Conservation (phyloP, 164 flowering plant species). For the Stephania japonica region DNA sequence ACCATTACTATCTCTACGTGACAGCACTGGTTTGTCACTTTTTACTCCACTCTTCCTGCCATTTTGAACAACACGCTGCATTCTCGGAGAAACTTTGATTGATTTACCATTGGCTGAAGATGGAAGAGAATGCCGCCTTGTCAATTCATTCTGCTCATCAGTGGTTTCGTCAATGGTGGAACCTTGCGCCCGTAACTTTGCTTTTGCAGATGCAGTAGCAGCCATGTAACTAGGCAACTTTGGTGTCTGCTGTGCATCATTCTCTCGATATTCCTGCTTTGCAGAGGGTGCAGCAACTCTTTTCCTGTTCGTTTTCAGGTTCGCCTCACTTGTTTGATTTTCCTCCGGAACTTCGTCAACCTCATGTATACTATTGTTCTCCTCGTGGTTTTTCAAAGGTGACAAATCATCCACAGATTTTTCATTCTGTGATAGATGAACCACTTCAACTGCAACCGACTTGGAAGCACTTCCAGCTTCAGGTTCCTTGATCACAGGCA, state of each 20-base stretch:
- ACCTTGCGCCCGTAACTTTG: slow-evolving; percentile 61
- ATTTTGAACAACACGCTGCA: slow-evolving; percentile 32
- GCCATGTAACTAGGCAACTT: slow-evolving; percentile 85
- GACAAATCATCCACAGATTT: slow-evolving; percentile 25
- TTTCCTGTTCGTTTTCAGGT: slow-evolving; percentile 39
- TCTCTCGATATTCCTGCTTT: slow-evolving; percentile 51
- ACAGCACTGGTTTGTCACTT: slow-evolving; percentile 35
- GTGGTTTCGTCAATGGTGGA: slow-evolving; percentile 44
- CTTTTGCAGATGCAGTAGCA: slow-evolving; percentile 78
- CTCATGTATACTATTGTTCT: slow-evolving; percentile 28
- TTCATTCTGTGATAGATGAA: slow-evolving; percentile 17
- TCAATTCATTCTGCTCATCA: slow-evolving; percentile 38
- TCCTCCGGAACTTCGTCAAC: slow-evolving; percentile 40
- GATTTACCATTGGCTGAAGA: slow-evolving; percentile 44
- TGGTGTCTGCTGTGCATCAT: slow-evolving; percentile 52
- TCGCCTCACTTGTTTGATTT: slow-evolving; percentile 35
- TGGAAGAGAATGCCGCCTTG: slow-evolving; percentile 69
- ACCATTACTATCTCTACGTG: slow-evolving; percentile 69
- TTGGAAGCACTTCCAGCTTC: slow-evolving; percentile 25
- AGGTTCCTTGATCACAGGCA: slow-evolving; percentile 13
- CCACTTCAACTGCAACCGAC: slow-evolving; percentile 12
- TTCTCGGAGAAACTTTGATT: slow-evolving; percentile 45
- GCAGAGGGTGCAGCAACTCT: slow-evolving; percentile 48
- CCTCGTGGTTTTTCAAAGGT: slow-evolving; percentile 30
- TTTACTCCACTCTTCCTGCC: slow-evolving; percentile 36